Evolutionary conservation across 2,329 filamentous ascomycete genomes (phyloP), one percentile per base, ranked within the genome.

Genomic region (Fusarium annulatum): DNA sequence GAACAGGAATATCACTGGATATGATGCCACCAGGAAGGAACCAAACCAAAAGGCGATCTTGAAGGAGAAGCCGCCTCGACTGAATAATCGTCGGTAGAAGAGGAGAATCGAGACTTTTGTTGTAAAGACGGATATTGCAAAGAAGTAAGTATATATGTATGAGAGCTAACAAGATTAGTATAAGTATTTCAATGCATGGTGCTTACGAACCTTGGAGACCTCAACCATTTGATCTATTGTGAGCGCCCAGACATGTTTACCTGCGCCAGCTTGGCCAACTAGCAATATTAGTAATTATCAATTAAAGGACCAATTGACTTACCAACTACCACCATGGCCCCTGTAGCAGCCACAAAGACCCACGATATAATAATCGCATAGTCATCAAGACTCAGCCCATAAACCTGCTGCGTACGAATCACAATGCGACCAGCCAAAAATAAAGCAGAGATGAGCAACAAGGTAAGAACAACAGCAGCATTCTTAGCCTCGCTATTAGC

Each of bases 181-280:
- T 7, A 10, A 15, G 9, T 12, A 5, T 8, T 6, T 4, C 8
- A 9, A 7, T 21, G 4, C 9, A 26, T 2, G 2, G 2, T 10
- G 9, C 2, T 36, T 18, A 57, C 66, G 7, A 57, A 69, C 66
- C 57, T 69, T 69, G 30, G 52, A 23, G 11, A 51, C 34, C n/a
- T 69, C 34, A 3, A 55, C 59, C 11, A 64, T 41, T 0, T 69
- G 38, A 11, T 63, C 14, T 51, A 69, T 33, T 2, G 23, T 64
- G 33, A 69, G 66, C 11, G 66, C 64, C 66, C 66, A 69, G 2
- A 69, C 66, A 69, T 69, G 66, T 11, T 51, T 63, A 9, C 66
- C 66, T 3, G 60, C 66, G 2, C 66, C 66, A 28, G 65, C 51
- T 42, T 69, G 58, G 5, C 64, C 57, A 33, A 48, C 66, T 69